Percentiles rank a stretch among this genome's conserved stretches.
These are phyloP conservation scores for Pseudogymnoascus sp. DNA, from an alignment of 2,329 filamentous ascomycete genomes.

Conservation along the genomic window DNA sequence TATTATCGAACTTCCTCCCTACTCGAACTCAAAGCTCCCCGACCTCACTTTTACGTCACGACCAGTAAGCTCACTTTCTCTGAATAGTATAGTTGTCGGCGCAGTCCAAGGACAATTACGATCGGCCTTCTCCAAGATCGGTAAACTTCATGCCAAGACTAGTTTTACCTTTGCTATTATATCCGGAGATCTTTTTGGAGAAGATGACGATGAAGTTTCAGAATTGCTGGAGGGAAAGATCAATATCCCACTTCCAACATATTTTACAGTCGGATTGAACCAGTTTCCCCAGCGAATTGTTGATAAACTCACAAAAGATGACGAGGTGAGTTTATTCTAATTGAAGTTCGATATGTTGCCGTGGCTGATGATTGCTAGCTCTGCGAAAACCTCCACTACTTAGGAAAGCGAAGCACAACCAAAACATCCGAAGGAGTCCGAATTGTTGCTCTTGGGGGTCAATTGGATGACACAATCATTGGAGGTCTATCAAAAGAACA, in stretches of 20 bases:
- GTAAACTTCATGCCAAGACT: constrained; percentile 76
- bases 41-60: constrained; percentile 18
- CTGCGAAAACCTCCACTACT: constrained; percentile 82
- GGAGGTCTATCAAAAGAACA: constrained; percentile 61
- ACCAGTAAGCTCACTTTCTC: constrained; percentile 5
- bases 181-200: constrained; percentile 72
- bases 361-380: constrained; percentile 37
- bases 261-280: constrained; percentile 74
- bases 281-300: constrained; percentile 64
- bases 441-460: constrained; percentile 79
- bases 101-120: constrained; percentile 72
- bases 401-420: constrained; percentile 77
- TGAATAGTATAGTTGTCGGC: constrained; percentile 54
- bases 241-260: constrained; percentile 70
- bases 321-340: constrained; percentile 38
- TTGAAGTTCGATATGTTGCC: not conserved
- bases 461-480: constrained; percentile 52
- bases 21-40: not conserved
- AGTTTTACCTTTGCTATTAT: constrained; percentile 79
- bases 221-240: constrained; percentile 67
- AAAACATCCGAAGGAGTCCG: constrained; percentile 86
- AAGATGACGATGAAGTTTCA: constrained; percentile 50
- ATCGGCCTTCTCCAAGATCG: constrained; percentile 70
- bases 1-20: not conserved
- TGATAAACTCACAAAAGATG: constrained; percentile 64